Base-by-base conservation (phyloP, 306 rosid species). In the Spatholobus suberectus region DNA sequence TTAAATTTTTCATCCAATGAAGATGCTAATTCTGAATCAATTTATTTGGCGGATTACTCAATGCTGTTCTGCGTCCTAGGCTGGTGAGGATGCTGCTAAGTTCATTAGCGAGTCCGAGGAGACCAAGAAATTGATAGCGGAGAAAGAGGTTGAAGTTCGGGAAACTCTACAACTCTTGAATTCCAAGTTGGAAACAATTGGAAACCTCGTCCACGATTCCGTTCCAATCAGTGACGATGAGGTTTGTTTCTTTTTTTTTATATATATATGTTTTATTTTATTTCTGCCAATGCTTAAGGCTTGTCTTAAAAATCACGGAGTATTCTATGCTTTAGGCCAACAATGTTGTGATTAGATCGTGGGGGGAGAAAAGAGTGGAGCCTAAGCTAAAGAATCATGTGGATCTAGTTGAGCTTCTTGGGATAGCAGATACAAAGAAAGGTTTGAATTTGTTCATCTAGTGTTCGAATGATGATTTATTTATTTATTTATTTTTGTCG, bases 131-230 rank as follows among this genome's bases (percentile, higher is more conserved):
- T 69, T 43, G 73, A 80, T 87, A 0, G 88, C 97, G 14, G 96
- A 89, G 79, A 96, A 94, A 85, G 97, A 93, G n/a, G 86, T 70
- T 73, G 98, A 96, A 86, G 96, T 89, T 62, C 67, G 63, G 70
- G 99, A 96, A 24, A 87, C 91, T 51, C 65, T 70, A 0, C 73
- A 73, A 5, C 85, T 69, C 54, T 69, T 96, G 88, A 90, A 93
- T 85, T 73, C 89, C 7, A 92, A 85, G 79, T 85, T 92, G 92
- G 96, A 93, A 84, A 73, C 80, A 5, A 86, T 93, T 73, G 98
- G 97, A 89, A 96, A 96, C 86, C 98, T 96, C 18, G 90, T 96
- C 43, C 99, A 93, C 58, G 99, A 94, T 83, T 89, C 97, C 0
- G 98, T 96, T 84, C 97, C 97, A 6, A 21, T 93, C 46, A 89